Evolutionary conservation across 1,139 yeast species (phyloP), one percentile per base, ranked within the genome.

Genomic region (Debaryomyces psychrophilus): DNA sequence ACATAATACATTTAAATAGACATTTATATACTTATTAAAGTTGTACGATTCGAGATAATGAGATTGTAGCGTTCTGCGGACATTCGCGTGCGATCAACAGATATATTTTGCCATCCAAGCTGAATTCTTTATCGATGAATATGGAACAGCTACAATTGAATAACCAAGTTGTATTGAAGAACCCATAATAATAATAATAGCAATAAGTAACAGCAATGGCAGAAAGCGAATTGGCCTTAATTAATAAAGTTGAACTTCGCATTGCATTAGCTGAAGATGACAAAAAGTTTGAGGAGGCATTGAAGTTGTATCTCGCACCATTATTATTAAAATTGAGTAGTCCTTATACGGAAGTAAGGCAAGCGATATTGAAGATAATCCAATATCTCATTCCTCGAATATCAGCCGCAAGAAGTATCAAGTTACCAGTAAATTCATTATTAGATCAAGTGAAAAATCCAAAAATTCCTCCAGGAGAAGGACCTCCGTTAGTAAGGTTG

Each of bases 201-300:
- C 8, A 12, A 12, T 22, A 12, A 12, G 17, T 12, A 35, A 9
- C 11, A 6, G 8, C 28, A 28, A 74, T 71, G 77, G 71, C 77
- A 50, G 79, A 73, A 7, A 68, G 74, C 35, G 93, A 87, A 59
- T 66, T 82, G 47, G 71, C 78, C 2, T 68, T 87, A 48, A 75
- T 87, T 37, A 82, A 82, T 59, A 85, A 82, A 59, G 98, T 90
- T 1, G 99, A 93, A 65, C 78, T 93, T 41, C 73, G 92, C 43
- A 75, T 93, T 37, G 95, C 96, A 1, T 69, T 93, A 41, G 90
- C 98, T 0, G 81, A 80, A 45, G 72, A 83, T 1, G 88, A 85
- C 46, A 73, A 67, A 2, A 87, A 86, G 57, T 77, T 90, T 45
- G 85, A 87, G 57, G 63, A 75, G 6, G 69, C 85, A 9, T 63